These are phyloP conservation scores for Paecilomyces dactylethromorphus DNA, from an alignment of 2,329 filamentous ascomycete genomes.

Conservation along the genomic window DNA sequence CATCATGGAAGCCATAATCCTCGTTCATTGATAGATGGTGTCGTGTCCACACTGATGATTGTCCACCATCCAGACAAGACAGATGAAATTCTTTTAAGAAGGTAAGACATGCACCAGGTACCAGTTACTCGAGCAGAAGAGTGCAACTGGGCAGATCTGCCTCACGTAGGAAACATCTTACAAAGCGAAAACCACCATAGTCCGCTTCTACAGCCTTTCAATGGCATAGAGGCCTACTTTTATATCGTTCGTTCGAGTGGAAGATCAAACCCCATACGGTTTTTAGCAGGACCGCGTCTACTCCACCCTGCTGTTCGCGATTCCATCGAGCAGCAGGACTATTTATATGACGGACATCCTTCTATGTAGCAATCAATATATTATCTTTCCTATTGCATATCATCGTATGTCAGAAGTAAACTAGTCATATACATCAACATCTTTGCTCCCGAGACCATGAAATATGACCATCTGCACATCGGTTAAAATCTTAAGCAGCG, in stretches of 20 bases:
- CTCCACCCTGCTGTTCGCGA: slow-evolving; percentile 41
- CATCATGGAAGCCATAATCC: background rate
- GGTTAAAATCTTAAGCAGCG: no score
- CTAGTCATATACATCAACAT: background rate
- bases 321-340: slow-evolving; percentile 37
- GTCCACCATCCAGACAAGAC: background rate
- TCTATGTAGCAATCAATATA: background rate
- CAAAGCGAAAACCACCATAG: slow-evolving; percentile 22
- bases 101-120: background rate
- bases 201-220: slow-evolving; percentile 27
- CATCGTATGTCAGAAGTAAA: background rate
- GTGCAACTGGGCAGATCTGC: background rate
- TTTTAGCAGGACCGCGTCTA: slow-evolving; percentile 46
- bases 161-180: background rate
- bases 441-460: background rate
- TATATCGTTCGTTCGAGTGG: slow-evolving; percentile 38
- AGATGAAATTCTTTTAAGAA: background rate
- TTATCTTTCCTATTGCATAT: background rate
- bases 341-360: slow-evolving; percentile 40
- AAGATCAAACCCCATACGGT: slow-evolving; percentile 41
- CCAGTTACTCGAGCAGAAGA: background rate
- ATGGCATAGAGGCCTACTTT: slow-evolving; percentile 36
- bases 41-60: background rate
- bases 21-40: background rate
- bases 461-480: no score